Evolutionary conservation across 1,284 basidiomycete genomes (phyloP).

Genomic region (Boletus holoroseus): DNA sequence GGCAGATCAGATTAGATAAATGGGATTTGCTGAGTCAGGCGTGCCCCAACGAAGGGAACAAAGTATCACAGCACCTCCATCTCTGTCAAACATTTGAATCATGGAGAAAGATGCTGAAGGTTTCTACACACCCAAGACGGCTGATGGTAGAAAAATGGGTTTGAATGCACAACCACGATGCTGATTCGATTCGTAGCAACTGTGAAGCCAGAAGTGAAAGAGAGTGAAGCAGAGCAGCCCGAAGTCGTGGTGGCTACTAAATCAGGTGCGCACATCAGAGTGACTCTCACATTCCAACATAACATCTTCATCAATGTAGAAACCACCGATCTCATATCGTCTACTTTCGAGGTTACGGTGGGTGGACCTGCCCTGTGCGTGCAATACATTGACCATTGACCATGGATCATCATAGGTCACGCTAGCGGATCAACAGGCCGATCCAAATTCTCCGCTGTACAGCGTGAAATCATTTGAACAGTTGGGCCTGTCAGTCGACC

Average conservation of each 20-base stretch:
- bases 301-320: slow-evolving; percentile 12
- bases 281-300: not conserved
- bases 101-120: slow-evolving; percentile 72
- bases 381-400: slow-evolving; percentile 9
- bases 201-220: slow-evolving; percentile 25
- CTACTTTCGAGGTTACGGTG: slow-evolving; percentile 71
- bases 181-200: slow-evolving; percentile 18
- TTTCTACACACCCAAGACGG: slow-evolving; percentile 51
- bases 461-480: slow-evolving; percentile 95
- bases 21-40: slow-evolving; percentile 25
- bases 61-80: not conserved
- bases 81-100: slow-evolving; percentile 12
- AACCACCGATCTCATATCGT: slow-evolving; percentile 57
- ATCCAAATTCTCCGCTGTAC: slow-evolving; percentile 93
- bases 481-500: slow-evolving; percentile 72
- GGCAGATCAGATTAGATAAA: slow-evolving; percentile 26
- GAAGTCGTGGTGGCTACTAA: slow-evolving; percentile 22
- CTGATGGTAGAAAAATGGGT: slow-evolving; percentile 22
- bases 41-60: not conserved
- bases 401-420: slow-evolving; percentile 64
- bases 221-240: slow-evolving; percentile 22
- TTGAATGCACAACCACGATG: not conserved
- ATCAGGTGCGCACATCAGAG: slow-evolving; percentile 21
- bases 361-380: slow-evolving; percentile 25
- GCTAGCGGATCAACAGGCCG: slow-evolving; percentile 93